A percentile compares a stretch with the other conserved stretches of the same genome.
Conservation (phyloP, 345 rosid genomes). For the Sonneratia caseolaris region DNA sequence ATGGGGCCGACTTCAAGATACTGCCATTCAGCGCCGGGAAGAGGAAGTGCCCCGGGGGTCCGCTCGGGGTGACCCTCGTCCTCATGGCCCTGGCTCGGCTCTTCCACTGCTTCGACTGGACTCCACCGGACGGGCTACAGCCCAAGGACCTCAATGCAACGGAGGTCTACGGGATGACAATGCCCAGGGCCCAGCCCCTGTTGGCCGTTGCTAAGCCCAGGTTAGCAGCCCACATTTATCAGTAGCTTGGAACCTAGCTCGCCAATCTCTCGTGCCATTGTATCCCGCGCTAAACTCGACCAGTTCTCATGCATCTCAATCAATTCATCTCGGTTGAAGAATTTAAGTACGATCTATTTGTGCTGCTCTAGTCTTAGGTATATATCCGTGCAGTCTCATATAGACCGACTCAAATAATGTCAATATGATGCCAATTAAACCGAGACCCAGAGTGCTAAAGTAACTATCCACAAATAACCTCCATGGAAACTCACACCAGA, state of each 20-base stretch:
- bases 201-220: slow-evolving; percentile 59
- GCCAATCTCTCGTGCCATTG: background rate
- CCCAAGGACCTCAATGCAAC: slow-evolving; percentile 47
- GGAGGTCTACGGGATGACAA: slow-evolving; percentile 90
- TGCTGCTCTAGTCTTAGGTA: too few species aligned
- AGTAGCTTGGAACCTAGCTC: background rate
- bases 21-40: slow-evolving; percentile 85
- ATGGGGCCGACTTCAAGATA: slow-evolving; percentile 78
- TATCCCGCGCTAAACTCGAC: too few species aligned
- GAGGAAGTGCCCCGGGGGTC: slow-evolving; percentile 90
- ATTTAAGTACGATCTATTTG: too few species aligned
- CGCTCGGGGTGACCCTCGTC: slow-evolving; percentile 78
- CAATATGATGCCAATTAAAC: too few species aligned
- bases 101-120: slow-evolving; percentile 82
- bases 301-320: too few species aligned
- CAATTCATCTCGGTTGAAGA: too few species aligned
- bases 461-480: too few species aligned
- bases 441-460: too few species aligned
- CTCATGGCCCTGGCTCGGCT: slow-evolving; percentile 79
- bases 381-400: too few species aligned
- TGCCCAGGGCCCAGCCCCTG: slow-evolving; percentile 78
- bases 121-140: slow-evolving; percentile 30
- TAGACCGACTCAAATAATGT: too few species aligned
- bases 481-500: too few species aligned
- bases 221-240: slow-evolving; percentile 37